These are phyloP conservation scores for Pistacia integerrima DNA, from an alignment of 345 rosid species.

Conservation along the genomic window DNA sequence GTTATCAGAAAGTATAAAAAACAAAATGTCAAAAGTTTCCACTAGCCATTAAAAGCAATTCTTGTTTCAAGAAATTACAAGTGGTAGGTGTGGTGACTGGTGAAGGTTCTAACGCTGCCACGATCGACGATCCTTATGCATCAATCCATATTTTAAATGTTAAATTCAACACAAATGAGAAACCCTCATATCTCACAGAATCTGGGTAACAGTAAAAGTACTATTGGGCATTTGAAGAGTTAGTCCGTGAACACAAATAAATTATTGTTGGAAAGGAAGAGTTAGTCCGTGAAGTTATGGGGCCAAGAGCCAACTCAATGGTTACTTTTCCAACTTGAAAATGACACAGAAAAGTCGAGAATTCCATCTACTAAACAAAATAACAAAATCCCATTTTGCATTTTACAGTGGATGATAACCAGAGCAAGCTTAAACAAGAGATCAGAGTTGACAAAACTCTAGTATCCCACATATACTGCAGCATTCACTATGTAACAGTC, in stretches of 20 bases:
- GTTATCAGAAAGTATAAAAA: no score
- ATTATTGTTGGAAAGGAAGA: background rate
- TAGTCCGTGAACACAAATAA: background rate
- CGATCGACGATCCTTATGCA: no score
- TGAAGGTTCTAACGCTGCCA: no score
- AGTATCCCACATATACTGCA: conserved; percentile 86
- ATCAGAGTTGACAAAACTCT: conserved; percentile 1
- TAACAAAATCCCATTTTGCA: background rate
- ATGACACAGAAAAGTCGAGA: background rate
- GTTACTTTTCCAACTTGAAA: background rate
- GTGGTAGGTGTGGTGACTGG: no score
- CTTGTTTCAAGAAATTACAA: no score
- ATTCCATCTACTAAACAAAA: background rate
- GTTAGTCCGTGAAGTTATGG: background rate
- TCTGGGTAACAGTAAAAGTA: background rate
- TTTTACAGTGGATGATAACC: conserved; percentile 17
- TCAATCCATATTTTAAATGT: background rate
- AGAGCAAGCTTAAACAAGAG: conserved; percentile 9
- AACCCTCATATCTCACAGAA: background rate
- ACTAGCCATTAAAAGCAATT: no score
- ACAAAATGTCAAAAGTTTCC: no score
- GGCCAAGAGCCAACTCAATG: background rate
- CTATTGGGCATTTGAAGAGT: no score
- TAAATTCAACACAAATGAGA: background rate
- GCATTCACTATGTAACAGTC: conserved; percentile 90